Evolutionary conservation across 768 basidiomycete genomes (phyloP).

Genomic region (Gymnopilus dilepis): DNA sequence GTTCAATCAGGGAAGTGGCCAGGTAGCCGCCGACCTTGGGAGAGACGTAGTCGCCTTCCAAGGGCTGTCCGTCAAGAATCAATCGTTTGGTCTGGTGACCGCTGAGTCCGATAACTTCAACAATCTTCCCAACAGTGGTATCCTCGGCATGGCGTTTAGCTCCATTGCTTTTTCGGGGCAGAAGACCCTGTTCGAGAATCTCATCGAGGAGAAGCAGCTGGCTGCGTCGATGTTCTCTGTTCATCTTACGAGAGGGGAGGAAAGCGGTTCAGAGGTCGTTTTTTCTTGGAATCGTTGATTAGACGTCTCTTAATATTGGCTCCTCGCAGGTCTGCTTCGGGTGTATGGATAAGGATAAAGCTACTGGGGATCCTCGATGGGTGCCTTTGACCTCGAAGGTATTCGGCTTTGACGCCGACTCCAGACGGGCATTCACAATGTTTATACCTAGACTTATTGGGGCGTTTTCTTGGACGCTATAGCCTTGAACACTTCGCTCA

Average conservation of each 20-base stretch:
- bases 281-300: background rate
- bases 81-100: constrained; percentile 61
- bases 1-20: constrained; percentile 53
- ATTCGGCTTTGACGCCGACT: no score
- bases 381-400: constrained; percentile 45
- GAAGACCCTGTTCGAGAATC: constrained; percentile 69
- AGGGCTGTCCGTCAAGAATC: constrained; percentile 46
- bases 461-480: constrained; percentile 54
- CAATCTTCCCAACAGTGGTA: constrained; percentile 56
- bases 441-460: constrained; percentile 67
- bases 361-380: constrained; percentile 35
- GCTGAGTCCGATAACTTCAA: constrained; percentile 54
- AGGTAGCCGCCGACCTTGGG: constrained; percentile 52
- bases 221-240: constrained; percentile 59
- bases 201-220: constrained; percentile 48
- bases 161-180: constrained; percentile 50
- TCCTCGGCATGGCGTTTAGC: constrained; percentile 67
- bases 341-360: constrained; percentile 41
- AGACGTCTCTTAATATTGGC: background rate
- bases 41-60: constrained; percentile 57
- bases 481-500: constrained; percentile 30
- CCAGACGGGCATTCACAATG: no score
- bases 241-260: constrained; percentile 47
- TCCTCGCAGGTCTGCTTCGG: constrained; percentile 38
- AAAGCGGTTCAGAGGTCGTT: constrained; percentile 51